phyloP scores from a whole-genome alignment of 441 rosid species.

The Populus trichocarpa region DNA sequence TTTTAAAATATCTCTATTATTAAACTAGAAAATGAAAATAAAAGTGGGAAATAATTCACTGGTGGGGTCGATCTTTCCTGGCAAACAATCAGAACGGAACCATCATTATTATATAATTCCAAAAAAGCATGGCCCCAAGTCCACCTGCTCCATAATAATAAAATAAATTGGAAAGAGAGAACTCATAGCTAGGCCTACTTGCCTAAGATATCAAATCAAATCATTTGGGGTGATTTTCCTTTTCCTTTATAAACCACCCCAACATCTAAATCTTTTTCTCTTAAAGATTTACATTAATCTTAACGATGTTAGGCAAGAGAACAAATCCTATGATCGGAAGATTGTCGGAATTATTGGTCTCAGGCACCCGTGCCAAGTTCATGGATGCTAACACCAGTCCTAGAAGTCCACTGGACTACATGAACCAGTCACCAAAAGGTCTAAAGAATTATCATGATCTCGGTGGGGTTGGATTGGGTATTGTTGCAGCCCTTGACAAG shows the following conservation, averaged over 20 bases:
- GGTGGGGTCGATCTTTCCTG: background rate
- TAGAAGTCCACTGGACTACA: slow-evolving; percentile 39
- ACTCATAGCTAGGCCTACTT: too few species aligned
- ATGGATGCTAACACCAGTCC: slow-evolving; percentile 33
- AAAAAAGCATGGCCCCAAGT: slow-evolving; percentile 33
- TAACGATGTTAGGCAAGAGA: background rate
- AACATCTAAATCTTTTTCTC: background rate
- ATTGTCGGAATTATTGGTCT: slow-evolving; percentile 37
- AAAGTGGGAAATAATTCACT: background rate
- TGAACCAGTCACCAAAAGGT: slow-evolving; percentile 41
- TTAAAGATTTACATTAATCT: background rate
- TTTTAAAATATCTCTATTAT: background rate
- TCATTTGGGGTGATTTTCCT: background rate
- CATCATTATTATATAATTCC: slow-evolving; percentile 18
- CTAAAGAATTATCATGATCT: slow-evolving; percentile 31
- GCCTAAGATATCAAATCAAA: background rate
- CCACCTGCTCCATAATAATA: slow-evolving; percentile 29
- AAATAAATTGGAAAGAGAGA: background rate
- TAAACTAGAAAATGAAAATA: too few species aligned
- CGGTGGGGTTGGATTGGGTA: slow-evolving; percentile 58
- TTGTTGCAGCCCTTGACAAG: slow-evolving; percentile 51
- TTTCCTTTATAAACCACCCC: background rate
- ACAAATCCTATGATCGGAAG: background rate
- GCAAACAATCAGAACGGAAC: slow-evolving; percentile 10
- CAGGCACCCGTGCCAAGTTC: slow-evolving; percentile 30